Evolutionary conservation across 192 early-diverging fungal species (phyloP), one percentile per base, ranked within the genome.

Genomic region (Backusella tuberculispora): DNA sequence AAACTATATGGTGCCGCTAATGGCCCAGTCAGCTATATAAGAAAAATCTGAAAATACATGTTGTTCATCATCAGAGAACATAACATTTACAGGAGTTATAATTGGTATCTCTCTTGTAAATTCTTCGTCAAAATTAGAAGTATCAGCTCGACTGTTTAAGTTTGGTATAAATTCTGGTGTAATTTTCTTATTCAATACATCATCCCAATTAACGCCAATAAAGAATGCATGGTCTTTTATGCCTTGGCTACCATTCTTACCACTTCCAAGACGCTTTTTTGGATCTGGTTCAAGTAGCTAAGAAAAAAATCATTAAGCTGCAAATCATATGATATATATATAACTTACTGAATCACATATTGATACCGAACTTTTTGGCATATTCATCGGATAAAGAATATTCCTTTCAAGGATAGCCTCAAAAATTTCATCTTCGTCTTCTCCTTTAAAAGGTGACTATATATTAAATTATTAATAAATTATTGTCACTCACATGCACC

Each of bases 121-220:
- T 78, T 98, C 97, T 47, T 92, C 90, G 77, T 98, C 97, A 91
- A 98, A 98, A 88, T 97, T 97, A 66, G 95, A 97, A 41, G 92
- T 89, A 76, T 98, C 97, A 19, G 90, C 92, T 66, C 91, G 86
- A 29, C 87, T 84, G 1, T 74, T 84, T 42, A 94, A 81, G 41
- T 80, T 88, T 1, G 94, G 94, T 43, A 84, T 74, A 76, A 89
- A 95, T 1, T 93, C 92, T n/a, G 90, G 88, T 0, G 89, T 80
- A n/a, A 91, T 82, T n/a, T 83, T 80, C 60, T 89, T 85, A 34
- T 89, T 69, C 47, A 90, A 79, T 38, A 94, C 84, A 53, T 89
- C 93, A 14, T 94, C 91, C 90, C 91, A 95, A 76, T 94, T 87
- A 13, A 93, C 86, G 41, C 88, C 88, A 34, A 83, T 81, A 84